Conservation (phyloP, 768 basidiomycete species). For the Pulveroboletus ravenelii region DNA sequence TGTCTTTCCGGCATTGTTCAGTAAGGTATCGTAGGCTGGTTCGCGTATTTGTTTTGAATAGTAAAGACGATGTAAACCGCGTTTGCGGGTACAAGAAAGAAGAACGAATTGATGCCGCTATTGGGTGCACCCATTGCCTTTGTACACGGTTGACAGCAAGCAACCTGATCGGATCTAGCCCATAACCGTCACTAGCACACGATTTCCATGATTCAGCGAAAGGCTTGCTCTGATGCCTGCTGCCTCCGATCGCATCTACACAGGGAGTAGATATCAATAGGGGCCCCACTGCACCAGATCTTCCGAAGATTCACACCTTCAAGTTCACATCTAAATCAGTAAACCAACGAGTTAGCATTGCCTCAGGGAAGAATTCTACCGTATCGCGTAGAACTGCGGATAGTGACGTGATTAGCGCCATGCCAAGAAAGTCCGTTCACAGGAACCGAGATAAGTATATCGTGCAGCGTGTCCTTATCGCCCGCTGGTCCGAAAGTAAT, state of each 20-base stretch:
- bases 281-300: background rate
- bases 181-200: background rate
- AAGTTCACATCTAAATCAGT: background rate
- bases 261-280: background rate
- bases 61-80: background rate
- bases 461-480: too few species aligned
- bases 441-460: too few species aligned
- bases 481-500: too few species aligned
- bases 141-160: conserved; percentile 1
- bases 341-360: background rate
- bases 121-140: background rate
- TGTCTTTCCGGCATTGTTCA: conserved; percentile 27
- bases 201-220: conserved; percentile 2
- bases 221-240: background rate
- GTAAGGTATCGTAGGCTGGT: background rate
- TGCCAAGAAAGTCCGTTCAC: too few species aligned
- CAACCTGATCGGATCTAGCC: conserved; percentile 7
- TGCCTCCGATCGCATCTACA: background rate
- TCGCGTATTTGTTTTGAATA: background rate
- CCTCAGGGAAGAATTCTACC: too few species aligned
- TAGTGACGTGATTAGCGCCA: background rate
- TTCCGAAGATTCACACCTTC: background rate
- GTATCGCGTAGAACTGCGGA: background rate
- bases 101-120: background rate
- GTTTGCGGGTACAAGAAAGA: background rate